Evolutionary conservation across 2,329 filamentous ascomycete genomes (phyloP), one percentile per base, ranked within the genome.

Genomic region (Stagonosporopsis rhizophila): DNA sequence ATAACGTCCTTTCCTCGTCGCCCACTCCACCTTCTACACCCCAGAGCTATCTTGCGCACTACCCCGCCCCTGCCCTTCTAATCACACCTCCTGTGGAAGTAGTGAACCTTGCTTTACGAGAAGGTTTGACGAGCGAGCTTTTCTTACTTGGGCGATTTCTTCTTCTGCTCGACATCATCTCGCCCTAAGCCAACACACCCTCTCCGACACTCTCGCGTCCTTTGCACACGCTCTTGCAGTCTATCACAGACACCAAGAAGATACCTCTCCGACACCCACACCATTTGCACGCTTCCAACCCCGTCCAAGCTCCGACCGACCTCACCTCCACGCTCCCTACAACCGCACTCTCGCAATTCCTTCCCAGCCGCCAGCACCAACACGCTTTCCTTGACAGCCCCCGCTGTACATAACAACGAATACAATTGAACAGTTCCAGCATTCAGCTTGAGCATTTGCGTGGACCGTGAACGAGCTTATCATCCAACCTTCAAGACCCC

Each of bases 311-410:
- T 72, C 64, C 69, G 69, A 56, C 66, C 69, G 70, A 71, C 62
- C 70, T 74, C 68, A 64, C 69, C 70, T 72, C 59, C 59, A 57
- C 68, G 62, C 65, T 62, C 60, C 63, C 60, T 61, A 50, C 62
- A 68, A 54, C 64, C 62, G 64, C 64, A 61, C 63, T 60, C 56
- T 65, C 68, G 68, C 74, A 67, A 55, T 65, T 64, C 68, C 66
- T 61, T 57, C 49, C 66, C 69, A 59, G 52, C 51, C 69, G 68
- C 67, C 71, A 82, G 78, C 90, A 93, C 89, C 90, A 92, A 89
- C 91, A 90, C 88, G 89, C 92, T 94, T 93, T 92, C 89, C 82
- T 92, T 91, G 81, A 69, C 89, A 90, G 88, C 86, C 85, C 85
- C 85, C 87, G 90, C 91, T 77, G 81, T 85, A 83, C 82, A 80